A percentile compares a stretch with the other conserved stretches of the same genome.
Evolutionary conservation across 2,329 filamentous ascomycete genomes (phyloP).

Genomic region (Nemania sp.): DNA sequence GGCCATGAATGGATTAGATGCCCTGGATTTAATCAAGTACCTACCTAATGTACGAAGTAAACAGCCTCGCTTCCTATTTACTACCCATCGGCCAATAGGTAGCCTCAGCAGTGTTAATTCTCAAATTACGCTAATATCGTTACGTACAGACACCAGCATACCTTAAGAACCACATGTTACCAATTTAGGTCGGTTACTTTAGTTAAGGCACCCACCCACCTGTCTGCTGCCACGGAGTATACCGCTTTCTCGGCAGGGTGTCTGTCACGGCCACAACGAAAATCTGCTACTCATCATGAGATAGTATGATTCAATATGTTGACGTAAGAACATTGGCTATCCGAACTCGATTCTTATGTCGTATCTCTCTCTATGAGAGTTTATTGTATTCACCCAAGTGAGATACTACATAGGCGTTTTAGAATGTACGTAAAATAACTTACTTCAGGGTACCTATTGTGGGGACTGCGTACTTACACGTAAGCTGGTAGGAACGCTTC

Average conservation of each 20-base stretch:
- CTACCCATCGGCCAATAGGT: background rate
- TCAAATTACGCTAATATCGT: background rate
- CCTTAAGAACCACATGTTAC: background rate
- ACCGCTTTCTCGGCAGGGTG: background rate
- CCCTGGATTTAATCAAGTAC: background rate
- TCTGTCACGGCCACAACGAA: background rate
- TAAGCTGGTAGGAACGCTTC: too few relatives aligned
- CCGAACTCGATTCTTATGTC: conserved; percentile 8
- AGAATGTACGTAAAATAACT: too few relatives aligned
- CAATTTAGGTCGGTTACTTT: too few relatives aligned
- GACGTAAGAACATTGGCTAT: conserved; percentile 14
- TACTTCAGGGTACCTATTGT: too few relatives aligned
- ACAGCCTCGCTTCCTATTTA: background rate
- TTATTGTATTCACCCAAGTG: too few relatives aligned
- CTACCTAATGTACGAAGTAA: background rate
- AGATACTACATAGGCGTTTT: too few relatives aligned
- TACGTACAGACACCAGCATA: too few relatives aligned
- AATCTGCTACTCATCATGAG: conserved; percentile 15
- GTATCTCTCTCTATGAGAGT: conserved; percentile 1
- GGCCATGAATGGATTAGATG: conserved; percentile 2
- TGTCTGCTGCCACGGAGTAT: too few relatives aligned
- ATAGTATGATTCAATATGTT: conserved; percentile 9
- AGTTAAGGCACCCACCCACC: too few relatives aligned
- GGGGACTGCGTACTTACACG: too few relatives aligned
- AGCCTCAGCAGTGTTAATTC: too few relatives aligned